phyloP scores from a whole-genome alignment of 1,284 basidiomycete genomes.

The Ustilago vetiveriae region DNA sequence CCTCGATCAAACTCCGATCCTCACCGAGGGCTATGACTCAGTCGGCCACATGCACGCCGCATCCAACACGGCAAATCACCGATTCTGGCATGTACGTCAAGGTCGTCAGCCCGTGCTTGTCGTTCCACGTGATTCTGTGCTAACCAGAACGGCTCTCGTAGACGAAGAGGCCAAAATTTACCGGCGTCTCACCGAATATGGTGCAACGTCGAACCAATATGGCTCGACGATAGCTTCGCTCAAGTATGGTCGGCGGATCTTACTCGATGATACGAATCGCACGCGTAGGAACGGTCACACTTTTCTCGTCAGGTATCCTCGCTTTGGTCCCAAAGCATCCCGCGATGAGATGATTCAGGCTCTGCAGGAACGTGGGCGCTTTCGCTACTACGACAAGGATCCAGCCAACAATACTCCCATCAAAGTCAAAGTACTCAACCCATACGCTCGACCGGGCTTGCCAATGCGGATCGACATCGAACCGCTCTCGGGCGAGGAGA shows the following conservation, averaged over 20 bases:
- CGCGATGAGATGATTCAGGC: slow-evolving; percentile 6
- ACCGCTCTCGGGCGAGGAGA: not conserved
- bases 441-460: not conserved
- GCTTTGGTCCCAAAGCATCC: not conserved
- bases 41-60: slow-evolving; percentile 13
- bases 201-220: not conserved
- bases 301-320: not conserved
- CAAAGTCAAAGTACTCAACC: slow-evolving; percentile 13
- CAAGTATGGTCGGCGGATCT: not conserved
- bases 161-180: not conserved
- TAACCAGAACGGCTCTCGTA: not conserved
- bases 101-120: not conserved
- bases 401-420: not conserved
- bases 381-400: slow-evolving; percentile 6
- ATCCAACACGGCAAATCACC: too few relatives aligned
- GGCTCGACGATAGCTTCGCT: slow-evolving; percentile 1
- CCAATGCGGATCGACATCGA: not conserved
- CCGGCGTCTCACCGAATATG: not conserved
- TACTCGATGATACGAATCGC: not conserved
- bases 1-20: slow-evolving; percentile 1
- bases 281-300: not conserved
- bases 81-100: slow-evolving; percentile 5
- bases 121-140: not conserved
- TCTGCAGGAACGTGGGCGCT: slow-evolving; percentile 2
- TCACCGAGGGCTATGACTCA: not conserved